Conservation (phyloP, 2,329 filamentous ascomycete species). For the Aspergillus clavatus region DNA sequence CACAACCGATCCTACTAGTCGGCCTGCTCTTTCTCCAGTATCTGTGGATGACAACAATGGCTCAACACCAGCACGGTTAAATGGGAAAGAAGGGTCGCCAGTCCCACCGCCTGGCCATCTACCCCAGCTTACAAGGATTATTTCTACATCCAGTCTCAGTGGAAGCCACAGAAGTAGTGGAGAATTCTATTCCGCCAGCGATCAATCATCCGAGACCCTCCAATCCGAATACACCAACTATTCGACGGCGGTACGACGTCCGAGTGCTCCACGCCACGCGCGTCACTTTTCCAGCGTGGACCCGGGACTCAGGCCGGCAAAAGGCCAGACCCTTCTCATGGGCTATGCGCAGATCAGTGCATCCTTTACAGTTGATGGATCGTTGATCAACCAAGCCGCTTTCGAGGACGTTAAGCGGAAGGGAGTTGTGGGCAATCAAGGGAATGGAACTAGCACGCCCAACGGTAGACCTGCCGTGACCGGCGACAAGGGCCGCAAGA, state of each 20-base stretch:
- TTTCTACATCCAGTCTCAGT: slow-evolving; percentile 71
- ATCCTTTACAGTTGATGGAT: slow-evolving; percentile 86
- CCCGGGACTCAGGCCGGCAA: slow-evolving; percentile 17
- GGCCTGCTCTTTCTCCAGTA: slow-evolving; percentile 26
- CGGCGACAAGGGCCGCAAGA: slow-evolving; percentile 50
- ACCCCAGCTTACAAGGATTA: slow-evolving; percentile 55
- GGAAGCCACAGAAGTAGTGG: slow-evolving; percentile 84
- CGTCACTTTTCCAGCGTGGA: slow-evolving; percentile 45
- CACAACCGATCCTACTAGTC: slow-evolving; percentile 22
- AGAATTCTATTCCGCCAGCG: slow-evolving; percentile 92
- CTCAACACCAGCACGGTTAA: slow-evolving; percentile 12
- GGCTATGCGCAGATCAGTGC: slow-evolving; percentile 92
- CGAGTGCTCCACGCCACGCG: slow-evolving; percentile 33
- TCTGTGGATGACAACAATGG: slow-evolving; percentile 23
- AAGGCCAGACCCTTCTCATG: slow-evolving; percentile 82
- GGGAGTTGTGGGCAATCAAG: slow-evolving; percentile 78
- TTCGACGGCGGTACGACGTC: slow-evolving; percentile 50
- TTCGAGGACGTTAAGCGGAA: slow-evolving; percentile 97
- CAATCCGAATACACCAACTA: slow-evolving; percentile 73
- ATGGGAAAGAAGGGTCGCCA: slow-evolving; percentile 21
- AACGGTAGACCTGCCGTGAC: slow-evolving; percentile 48
- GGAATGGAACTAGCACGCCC: slow-evolving; percentile 68
- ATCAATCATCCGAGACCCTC: slow-evolving; percentile 89
- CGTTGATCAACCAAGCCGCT: slow-evolving; percentile 77
- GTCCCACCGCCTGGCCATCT: slow-evolving; percentile 27